Conservation (phyloP, 2,329 filamentous ascomycete species). For the Cylindrodendrum hubeiense region DNA sequence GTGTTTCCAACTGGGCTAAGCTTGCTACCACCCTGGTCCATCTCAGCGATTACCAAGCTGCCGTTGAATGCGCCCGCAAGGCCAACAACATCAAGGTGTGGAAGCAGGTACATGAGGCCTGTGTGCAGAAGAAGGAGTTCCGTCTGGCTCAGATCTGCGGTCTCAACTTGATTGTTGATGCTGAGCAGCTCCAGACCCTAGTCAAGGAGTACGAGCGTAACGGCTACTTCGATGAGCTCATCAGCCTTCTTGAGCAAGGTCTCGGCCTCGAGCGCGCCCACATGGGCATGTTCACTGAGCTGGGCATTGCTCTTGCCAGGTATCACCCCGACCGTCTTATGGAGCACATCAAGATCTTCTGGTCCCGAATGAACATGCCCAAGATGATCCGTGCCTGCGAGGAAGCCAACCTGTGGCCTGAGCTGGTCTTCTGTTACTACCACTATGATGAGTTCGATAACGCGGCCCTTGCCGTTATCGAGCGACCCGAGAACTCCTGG, state of each 20-base stretch:
- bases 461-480: constrained; percentile 96
- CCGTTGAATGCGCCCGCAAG: constrained; percentile 97
- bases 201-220: constrained; percentile 97
- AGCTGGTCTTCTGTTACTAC: constrained; percentile 97
- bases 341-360: constrained; percentile 99
- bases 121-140: constrained; percentile 98
- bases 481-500: constrained; percentile 97
- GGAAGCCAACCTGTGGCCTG: constrained; percentile 96
- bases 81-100: constrained; percentile 99
- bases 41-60: constrained; percentile 95
- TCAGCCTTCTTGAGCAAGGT: constrained; percentile 92
- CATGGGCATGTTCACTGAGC: constrained; percentile 96
- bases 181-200: constrained; percentile 91
- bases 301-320: constrained; percentile 92
- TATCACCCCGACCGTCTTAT: constrained; percentile 97
- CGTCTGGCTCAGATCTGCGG: constrained; percentile 98
- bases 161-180: constrained; percentile 97
- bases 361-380: constrained; percentile 96
- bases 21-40: constrained; percentile 98
- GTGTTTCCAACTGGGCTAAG: constrained; percentile 99
- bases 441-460: constrained; percentile 99
- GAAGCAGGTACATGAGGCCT: constrained; percentile 98
- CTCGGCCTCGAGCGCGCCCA: constrained; percentile 92
- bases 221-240: constrained; percentile 98
- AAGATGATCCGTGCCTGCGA: constrained; percentile 96